These are phyloP conservation scores for Boletus speciosus DNA, from an alignment of 768 basidiomycete genomes.

Conservation along the genomic window DNA sequence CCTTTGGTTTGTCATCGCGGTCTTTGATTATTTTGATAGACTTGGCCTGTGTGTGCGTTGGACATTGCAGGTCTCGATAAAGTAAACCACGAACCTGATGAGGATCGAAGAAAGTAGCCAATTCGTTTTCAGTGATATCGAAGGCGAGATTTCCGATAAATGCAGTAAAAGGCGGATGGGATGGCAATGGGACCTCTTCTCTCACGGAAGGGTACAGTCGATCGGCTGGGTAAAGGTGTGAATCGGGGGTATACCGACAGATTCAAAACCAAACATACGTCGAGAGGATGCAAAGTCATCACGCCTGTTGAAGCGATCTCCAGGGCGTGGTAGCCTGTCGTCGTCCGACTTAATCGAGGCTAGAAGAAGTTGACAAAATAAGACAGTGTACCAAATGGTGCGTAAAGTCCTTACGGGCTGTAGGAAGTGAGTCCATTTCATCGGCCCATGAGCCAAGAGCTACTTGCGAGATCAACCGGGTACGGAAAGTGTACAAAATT, in stretches of 20 bases:
- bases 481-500: constrained; percentile 12
- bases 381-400: constrained; percentile 6
- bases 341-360: constrained; percentile 72
- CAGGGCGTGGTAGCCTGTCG: constrained; percentile 45
- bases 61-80: background rate
- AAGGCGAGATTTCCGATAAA: constrained; percentile 95
- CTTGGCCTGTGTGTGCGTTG: constrained; percentile 50
- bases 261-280: constrained; percentile 42
- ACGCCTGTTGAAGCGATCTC: constrained; percentile 53
- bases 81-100: constrained; percentile 44
- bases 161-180: constrained; percentile 92
- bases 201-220: constrained; percentile 58
- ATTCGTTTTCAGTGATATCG: constrained; percentile 80
- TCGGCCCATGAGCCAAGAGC: constrained; percentile 97
- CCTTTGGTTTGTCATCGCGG: constrained; percentile 91
- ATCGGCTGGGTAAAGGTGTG: constrained; percentile 42
- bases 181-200: constrained; percentile 95
- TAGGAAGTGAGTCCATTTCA: constrained; percentile 92
- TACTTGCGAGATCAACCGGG: constrained; percentile 30
- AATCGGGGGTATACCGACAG: constrained; percentile 7
- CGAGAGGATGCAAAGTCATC: constrained; percentile 66
- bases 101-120: constrained; percentile 75
- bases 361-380: constrained; percentile 29
- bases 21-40: constrained; percentile 92
- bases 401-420: constrained; percentile 70